phyloP scores from a whole-genome alignment of 2,329 filamentous ascomycete genomes.

The Dendryphion nanum region DNA sequence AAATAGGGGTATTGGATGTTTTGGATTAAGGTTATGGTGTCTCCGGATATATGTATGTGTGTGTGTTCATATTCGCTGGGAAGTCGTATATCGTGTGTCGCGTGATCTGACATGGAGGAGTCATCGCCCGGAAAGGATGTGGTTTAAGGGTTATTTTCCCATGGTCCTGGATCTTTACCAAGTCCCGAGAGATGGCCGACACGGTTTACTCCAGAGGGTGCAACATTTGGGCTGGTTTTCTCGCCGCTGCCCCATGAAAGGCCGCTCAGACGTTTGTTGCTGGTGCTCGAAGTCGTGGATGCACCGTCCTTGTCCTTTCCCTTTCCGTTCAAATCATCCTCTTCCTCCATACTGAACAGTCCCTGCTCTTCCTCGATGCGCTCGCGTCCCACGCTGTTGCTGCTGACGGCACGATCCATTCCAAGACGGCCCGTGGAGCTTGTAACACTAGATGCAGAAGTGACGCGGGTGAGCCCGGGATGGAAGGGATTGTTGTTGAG shows the following conservation, averaged over 20 bases:
- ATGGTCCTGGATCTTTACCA: slow-evolving; percentile 16
- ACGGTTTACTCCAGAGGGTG: slow-evolving; percentile 34
- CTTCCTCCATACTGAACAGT: slow-evolving; percentile 44
- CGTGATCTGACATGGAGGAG: too few species aligned
- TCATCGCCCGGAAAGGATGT: too few species aligned
- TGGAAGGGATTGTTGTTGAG: slow-evolving; percentile 37
- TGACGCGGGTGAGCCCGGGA: slow-evolving; percentile 66
- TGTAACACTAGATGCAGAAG: slow-evolving; percentile 31
- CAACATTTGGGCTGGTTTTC: slow-evolving; percentile 34
- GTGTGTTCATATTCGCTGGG: too few species aligned
- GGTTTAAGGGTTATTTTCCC: slow-evolving; percentile 20
- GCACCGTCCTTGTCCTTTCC: slow-evolving; percentile 33
- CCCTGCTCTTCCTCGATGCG: slow-evolving; percentile 44
- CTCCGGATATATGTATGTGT: too few species aligned
- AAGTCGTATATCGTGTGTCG: too few species aligned
- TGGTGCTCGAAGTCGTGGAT: slow-evolving; percentile 31
- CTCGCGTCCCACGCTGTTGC: slow-evolving; percentile 40
- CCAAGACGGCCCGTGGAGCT: slow-evolving; percentile 29
- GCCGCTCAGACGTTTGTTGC: slow-evolving; percentile 38
- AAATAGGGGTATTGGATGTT: too few species aligned
- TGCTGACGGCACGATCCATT: slow-evolving; percentile 40
- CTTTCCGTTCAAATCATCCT: slow-evolving; percentile 27
- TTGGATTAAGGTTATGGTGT: too few species aligned
- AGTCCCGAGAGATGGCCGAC: slow-evolving; percentile 17
- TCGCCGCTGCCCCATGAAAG: slow-evolving; percentile 38